phyloP scores from a whole-genome alignment of 1,139 yeast species.

The Lodderomyces jiufengensis region DNA sequence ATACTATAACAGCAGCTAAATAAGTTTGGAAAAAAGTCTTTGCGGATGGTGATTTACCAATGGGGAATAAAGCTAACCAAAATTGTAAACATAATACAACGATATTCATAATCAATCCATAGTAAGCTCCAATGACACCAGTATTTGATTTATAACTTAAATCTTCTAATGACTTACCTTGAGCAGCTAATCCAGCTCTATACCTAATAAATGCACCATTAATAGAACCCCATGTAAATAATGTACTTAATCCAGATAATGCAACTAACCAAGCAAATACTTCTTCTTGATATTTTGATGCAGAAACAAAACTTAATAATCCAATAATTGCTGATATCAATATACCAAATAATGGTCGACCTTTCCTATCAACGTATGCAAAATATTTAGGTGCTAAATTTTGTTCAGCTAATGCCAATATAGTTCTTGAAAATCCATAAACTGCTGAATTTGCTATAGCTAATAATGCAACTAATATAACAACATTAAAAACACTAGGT shows the following conservation, averaged over 20 bases:
- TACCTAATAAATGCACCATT: conserved; percentile 38
- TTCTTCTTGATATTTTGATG: conserved; percentile 32
- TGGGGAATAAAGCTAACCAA: conserved; percentile 41
- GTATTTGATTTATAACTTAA: conserved; percentile 38
- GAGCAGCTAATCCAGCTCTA: conserved; percentile 33
- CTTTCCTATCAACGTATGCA: conserved; percentile 38
- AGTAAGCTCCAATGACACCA: conserved; percentile 37
- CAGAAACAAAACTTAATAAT: conserved; percentile 40
- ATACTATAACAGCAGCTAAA: conserved; percentile 32
- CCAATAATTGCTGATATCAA: conserved; percentile 33
- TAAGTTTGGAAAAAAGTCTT: conserved; percentile 31
- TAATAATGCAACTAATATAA: conserved; percentile 37
- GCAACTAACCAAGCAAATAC: conserved; percentile 43
- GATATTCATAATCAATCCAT: conserved; percentile 30
- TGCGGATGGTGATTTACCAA: conserved; percentile 29
- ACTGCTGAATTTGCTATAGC: conserved; percentile 47
- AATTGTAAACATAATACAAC: conserved; percentile 38
- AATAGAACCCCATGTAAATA: conserved; percentile 43
- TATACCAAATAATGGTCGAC: conserved; percentile 43
- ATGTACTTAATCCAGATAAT: conserved; percentile 38
- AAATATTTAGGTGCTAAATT: conserved; percentile 37
- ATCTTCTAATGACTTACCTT: conserved; percentile 28
- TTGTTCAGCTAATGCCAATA: conserved; percentile 39
- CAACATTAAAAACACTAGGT: conserved; percentile 43
- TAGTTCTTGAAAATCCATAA: conserved; percentile 43